These are phyloP conservation scores for Psilocybe tampanensis DNA, from an alignment of 768 basidiomycete genomes.

Conservation along the genomic window DNA sequence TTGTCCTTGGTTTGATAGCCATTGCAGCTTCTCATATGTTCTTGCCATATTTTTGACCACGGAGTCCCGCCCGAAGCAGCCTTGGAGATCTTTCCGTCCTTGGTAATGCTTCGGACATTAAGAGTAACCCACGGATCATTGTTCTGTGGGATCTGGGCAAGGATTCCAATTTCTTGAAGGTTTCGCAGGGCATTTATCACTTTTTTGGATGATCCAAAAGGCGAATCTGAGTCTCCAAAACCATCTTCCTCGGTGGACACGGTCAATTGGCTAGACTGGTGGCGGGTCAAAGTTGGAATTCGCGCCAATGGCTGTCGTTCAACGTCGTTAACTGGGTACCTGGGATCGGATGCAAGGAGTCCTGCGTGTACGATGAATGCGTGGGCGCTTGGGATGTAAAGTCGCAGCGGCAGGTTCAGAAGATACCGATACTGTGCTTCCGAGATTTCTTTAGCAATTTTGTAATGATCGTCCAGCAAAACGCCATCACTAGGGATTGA, in stretches of 20 bases:
- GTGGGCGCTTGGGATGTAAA: slow-evolving; percentile 78
- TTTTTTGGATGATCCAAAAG: background rate
- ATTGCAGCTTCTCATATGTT: slow-evolving; percentile 57
- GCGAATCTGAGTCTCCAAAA: background rate
- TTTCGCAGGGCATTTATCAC: slow-evolving; percentile 40
- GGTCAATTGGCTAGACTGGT: background rate
- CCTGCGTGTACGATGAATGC: slow-evolving; percentile 85
- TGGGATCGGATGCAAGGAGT: slow-evolving; percentile 72
- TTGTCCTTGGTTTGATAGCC: slow-evolving; percentile 36
- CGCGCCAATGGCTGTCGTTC: slow-evolving; percentile 72
- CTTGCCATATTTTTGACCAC: slow-evolving; percentile 80
- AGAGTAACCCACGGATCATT: slow-evolving; percentile 72
- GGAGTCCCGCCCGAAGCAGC: slow-evolving; percentile 55
- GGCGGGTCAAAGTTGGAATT: slow-evolving; percentile 41
- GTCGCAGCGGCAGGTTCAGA: slow-evolving; percentile 66
- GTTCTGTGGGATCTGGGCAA: slow-evolving; percentile 76
- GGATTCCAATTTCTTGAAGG: slow-evolving; percentile 69
- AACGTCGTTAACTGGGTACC: slow-evolving; percentile 43
- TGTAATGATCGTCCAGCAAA: slow-evolving; percentile 77
- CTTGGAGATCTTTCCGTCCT: slow-evolving; percentile 47
- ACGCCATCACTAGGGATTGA: slow-evolving; percentile 71
- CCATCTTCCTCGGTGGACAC: background rate
- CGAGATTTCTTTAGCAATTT: slow-evolving; percentile 70
- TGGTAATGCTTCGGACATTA: slow-evolving; percentile 65
- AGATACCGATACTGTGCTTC: slow-evolving; percentile 70